phyloP scores from a whole-genome alignment of 129 eudicot genomes.

The Solidago caesia region DNA sequence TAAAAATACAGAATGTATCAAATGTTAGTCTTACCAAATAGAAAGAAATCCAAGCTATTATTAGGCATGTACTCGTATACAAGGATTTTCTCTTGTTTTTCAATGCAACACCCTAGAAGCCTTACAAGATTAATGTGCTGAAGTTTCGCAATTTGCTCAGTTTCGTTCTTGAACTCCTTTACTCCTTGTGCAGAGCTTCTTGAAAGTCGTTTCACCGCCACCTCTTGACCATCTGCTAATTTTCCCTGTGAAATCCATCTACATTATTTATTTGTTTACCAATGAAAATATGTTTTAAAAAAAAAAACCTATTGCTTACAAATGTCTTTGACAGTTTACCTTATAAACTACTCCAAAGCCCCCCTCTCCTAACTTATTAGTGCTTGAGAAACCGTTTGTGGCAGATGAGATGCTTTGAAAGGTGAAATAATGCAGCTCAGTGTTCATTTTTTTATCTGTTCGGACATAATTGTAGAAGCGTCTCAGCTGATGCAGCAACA shows the following conservation, averaged over 20 bases:
- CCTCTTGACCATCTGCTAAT: conserved; percentile 29
- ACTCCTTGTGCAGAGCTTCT: conserved; percentile 31
- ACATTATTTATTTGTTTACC: neutral
- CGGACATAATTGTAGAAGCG: conserved; percentile 6
- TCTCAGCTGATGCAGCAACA: conserved; percentile 8
- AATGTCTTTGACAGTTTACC: conserved; percentile 14
- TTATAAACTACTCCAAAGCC: conserved; percentile 33
- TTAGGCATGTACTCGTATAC: conserved; percentile 35
- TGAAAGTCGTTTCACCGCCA: conserved; percentile 35
- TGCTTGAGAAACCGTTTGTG: conserved; percentile 25
- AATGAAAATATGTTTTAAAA: neutral
- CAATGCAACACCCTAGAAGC: conserved; percentile 33
- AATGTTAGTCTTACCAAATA: conserved; percentile 26
- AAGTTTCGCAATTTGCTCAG: conserved; percentile 31
- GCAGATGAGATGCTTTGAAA: conserved; percentile 28
- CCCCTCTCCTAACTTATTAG: conserved; percentile 27
- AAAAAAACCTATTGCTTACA: neutral
- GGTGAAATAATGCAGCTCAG: conserved; percentile 24
- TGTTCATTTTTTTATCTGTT: neutral
- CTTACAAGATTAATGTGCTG: conserved; percentile 36
- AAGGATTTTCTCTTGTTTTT: conserved; percentile 32
- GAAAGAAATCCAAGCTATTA: conserved; percentile 35
- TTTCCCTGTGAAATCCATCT: conserved; percentile 21
- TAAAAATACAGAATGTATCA: neutral
- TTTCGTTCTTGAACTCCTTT: conserved; percentile 32